These are phyloP conservation scores for Ophiocordyceps sinensis DNA, from an alignment of 2,329 filamentous ascomycete species.

Conservation along the genomic window DNA sequence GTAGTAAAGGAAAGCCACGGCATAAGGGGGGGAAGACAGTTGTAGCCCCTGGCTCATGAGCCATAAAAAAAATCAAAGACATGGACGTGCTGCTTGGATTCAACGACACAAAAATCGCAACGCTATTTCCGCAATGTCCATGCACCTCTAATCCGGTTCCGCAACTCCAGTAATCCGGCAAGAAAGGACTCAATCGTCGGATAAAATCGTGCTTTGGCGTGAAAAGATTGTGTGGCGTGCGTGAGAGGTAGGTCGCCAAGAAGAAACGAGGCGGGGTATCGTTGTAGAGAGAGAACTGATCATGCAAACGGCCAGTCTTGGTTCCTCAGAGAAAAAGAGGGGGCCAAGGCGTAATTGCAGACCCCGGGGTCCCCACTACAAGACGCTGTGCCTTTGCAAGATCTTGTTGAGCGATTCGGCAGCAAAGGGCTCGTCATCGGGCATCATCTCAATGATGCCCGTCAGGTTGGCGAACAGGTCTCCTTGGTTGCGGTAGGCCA, in stretches of 20 bases:
- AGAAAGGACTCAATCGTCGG: neutral
- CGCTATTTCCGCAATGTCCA: too few species aligned
- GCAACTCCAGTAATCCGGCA: neutral
- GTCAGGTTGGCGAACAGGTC: constrained; percentile 86
- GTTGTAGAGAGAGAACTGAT: neutral
- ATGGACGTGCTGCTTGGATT: too few species aligned
- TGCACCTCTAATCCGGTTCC: too few species aligned
- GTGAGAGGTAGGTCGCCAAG: neutral
- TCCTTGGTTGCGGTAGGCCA: constrained; percentile 76
- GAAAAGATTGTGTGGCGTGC: neutral
- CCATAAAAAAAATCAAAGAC: too few species aligned
- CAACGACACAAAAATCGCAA: too few species aligned
- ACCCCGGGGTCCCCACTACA: constrained; percentile 20
- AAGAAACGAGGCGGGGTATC: neutral
- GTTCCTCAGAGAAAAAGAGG: neutral
- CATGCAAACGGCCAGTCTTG: neutral
- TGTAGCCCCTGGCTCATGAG: too few species aligned
- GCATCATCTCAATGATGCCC: constrained; percentile 75
- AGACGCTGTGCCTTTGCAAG: constrained; percentile 35
- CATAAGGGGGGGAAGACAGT: too few species aligned
- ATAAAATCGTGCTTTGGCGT: neutral
- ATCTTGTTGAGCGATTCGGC: constrained; percentile 36
- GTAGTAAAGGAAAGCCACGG: too few species aligned
- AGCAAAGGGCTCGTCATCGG: constrained; percentile 48
- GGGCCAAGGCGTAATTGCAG: too few species aligned